A percentile compares a stretch with the other conserved stretches of the same genome.
These are phyloP conservation scores for Ogataea glucozyma DNA, from an alignment of 805 yeast species.

Conservation along the genomic window DNA sequence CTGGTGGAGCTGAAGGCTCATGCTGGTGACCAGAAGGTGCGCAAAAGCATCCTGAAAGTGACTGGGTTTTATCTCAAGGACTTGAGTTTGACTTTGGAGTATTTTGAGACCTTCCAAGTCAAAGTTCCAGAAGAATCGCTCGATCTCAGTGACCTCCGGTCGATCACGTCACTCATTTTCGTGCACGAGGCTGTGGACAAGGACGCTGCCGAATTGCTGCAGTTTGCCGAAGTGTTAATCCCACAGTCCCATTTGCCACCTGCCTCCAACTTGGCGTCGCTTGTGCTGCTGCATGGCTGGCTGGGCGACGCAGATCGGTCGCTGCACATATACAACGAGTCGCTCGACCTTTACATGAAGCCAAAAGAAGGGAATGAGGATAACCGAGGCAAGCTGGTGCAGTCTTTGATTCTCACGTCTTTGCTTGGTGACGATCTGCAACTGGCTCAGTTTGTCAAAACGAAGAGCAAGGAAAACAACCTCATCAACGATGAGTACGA, in stretches of 20 bases:
- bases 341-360: constrained; percentile 24
- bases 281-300: constrained; percentile 31
- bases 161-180: constrained; percentile 25
- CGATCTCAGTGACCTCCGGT: constrained; percentile 23
- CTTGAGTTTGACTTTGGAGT: constrained; percentile 23
- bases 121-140: constrained; percentile 27
- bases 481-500: constrained; percentile 28
- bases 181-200: constrained; percentile 26
- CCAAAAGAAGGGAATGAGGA: constrained; percentile 19
- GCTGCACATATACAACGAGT: constrained; percentile 34
- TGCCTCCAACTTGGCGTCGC: constrained; percentile 26
- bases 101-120: constrained; percentile 28
- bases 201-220: constrained; percentile 15
- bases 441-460: constrained; percentile 34
- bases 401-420: constrained; percentile 30
- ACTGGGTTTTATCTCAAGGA: constrained; percentile 29
- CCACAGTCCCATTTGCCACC: constrained; percentile 32
- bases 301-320: constrained; percentile 32
- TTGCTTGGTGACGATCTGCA: constrained; percentile 32
- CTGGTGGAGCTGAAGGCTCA: constrained; percentile 22
- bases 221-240: constrained; percentile 30
- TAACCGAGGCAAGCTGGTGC: constrained; percentile 25
- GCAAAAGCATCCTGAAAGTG: constrained; percentile 21
- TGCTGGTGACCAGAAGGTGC: constrained; percentile 9
- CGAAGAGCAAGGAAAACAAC: constrained; percentile 30